Conservation (phyloP, 2,329 filamentous ascomycete genomes). For the Podosphaera fusca region DNA sequence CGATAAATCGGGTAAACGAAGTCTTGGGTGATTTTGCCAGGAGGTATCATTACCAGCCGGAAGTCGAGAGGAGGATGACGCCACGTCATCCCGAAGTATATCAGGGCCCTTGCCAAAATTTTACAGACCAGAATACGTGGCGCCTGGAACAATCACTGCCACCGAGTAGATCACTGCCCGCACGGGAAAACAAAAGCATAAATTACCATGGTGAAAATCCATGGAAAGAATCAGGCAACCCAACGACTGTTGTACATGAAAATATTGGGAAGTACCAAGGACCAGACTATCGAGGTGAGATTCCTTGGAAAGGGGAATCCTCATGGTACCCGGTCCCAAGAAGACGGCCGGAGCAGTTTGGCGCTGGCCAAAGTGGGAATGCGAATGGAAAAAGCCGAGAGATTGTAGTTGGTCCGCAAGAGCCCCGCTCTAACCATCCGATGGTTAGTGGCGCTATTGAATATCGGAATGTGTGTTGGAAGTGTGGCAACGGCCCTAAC, state of each 20-base stretch:
- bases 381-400: no score
- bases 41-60: not conserved
- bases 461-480: not conserved
- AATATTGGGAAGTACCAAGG: not conserved
- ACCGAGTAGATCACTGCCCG: not conserved
- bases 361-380: not conserved
- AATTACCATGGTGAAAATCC: not conserved
- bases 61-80: not conserved
- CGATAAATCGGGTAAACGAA: not conserved
- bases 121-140: no score
- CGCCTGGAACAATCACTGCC: no score
- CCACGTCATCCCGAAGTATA: not conserved
- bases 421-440: no score
- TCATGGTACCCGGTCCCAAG: not conserved
- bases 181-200: not conserved
- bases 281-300: not conserved
- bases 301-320: not conserved
- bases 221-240: not conserved
- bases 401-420: no score
- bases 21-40: not conserved
- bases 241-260: not conserved
- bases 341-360: not conserved
- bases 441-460: no score
- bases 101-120: not conserved
- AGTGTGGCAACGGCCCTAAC: not conserved